A percentile compares a stretch with the other conserved stretches of the same genome.
These are phyloP conservation scores for Inonotus hispidus DNA, from an alignment of 1,284 basidiomycete species.

Conservation along the genomic window DNA sequence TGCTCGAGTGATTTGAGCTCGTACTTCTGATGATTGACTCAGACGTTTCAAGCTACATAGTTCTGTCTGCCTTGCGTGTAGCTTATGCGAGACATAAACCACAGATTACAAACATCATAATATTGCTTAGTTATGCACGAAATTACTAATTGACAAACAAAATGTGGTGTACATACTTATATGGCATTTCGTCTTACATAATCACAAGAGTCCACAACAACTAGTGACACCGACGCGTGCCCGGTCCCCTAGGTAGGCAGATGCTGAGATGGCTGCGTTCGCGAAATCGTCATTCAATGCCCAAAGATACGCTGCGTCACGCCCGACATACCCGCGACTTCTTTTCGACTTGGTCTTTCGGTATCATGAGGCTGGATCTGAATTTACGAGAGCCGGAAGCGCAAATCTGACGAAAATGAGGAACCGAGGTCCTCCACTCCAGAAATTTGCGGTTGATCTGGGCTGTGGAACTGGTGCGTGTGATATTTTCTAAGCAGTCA, in stretches of 20 bases:
- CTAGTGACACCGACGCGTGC: no score
- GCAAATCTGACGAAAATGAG: not conserved
- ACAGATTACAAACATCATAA: no score
- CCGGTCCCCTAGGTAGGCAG: not conserved
- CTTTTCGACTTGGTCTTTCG: conserved; percentile 58
- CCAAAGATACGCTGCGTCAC: conserved; percentile 54
- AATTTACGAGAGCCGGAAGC: not conserved
- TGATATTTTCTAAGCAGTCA: not conserved
- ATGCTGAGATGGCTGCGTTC: conserved; percentile 58
- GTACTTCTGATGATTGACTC: no score
- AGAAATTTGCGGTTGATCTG: conserved; percentile 63
- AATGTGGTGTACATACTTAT: no score
- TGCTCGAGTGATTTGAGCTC: no score
- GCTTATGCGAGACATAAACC: no score
- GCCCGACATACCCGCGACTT: conserved; percentile 63
- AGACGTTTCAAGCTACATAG: no score
- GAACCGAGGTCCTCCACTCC: not conserved
- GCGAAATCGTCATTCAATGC: conserved; percentile 59
- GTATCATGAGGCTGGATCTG: conserved; percentile 39
- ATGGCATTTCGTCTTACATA: not conserved
- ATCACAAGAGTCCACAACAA: not conserved
- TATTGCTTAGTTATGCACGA: no score
- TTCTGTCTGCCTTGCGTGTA: no score
- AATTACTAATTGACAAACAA: no score
- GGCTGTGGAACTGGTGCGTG: conserved; percentile 77